Conservation (phyloP, 2,329 filamentous ascomycete species). For the Epicoccum sorghinum region DNA sequence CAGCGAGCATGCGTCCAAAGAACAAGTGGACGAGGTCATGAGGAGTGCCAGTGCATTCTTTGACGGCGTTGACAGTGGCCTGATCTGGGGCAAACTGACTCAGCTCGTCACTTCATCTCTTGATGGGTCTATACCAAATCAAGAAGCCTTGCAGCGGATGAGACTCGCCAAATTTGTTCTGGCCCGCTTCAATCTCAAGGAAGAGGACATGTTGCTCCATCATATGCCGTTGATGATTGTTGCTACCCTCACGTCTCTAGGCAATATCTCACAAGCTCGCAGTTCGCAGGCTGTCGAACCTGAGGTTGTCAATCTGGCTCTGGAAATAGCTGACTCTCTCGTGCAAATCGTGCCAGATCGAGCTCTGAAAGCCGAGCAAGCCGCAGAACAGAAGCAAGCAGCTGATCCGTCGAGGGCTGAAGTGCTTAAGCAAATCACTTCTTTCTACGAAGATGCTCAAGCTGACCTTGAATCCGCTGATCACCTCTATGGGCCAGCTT, state of each 20-base stretch:
- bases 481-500: conserved; percentile 31
- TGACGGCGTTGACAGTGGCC: conserved; percentile 90
- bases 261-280: conserved; percentile 33
- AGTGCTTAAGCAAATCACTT: conserved; percentile 29
- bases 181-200: conserved; percentile 85
- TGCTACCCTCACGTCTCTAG: conserved; percentile 62
- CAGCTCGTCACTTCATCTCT: conserved; percentile 63
- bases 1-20: conserved; percentile 68
- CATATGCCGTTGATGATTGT: conserved; percentile 81
- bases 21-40: conserved; percentile 83
- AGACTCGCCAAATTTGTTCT: conserved; percentile 82
- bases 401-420: conserved; percentile 15
- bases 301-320: conserved; percentile 33
- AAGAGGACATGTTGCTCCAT: conserved; percentile 91
- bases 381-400: conserved; percentile 11
- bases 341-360: conserved; percentile 47
- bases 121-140: conserved; percentile 24
- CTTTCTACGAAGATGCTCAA: conserved; percentile 46
- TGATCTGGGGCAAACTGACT: conserved; percentile 87
- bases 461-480: conserved; percentile 42
- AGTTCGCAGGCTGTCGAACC: conserved; percentile 11
- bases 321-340: conserved; percentile 47
- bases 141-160: conserved; percentile 65
- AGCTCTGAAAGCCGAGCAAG: conserved; percentile 28
- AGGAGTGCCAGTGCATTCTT: conserved; percentile 96